Evolutionary conservation across 768 basidiomycete species (phyloP).

Genomic region (Leccinum ochraceum): DNA sequence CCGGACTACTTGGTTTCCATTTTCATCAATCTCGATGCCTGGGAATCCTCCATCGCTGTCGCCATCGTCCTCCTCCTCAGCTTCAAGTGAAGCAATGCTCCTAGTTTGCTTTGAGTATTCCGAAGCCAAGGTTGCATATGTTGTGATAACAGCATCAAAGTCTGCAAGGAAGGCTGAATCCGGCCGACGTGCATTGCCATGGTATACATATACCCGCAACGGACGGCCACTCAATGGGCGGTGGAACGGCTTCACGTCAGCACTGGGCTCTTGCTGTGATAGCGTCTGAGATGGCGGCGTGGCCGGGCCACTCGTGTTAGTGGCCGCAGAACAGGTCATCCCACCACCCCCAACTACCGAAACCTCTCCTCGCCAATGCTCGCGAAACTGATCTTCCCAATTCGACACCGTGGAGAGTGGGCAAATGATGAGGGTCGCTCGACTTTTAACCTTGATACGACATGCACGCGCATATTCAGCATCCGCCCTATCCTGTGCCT

Average conservation of each 20-base stretch:
- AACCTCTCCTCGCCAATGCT: slow-evolving; percentile 94
- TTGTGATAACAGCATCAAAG: slow-evolving; percentile 97
- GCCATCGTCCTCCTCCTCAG: slow-evolving; percentile 68
- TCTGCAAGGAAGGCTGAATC: slow-evolving; percentile 88
- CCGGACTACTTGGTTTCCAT: slow-evolving; percentile 62
- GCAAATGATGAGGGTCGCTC: slow-evolving; percentile 95
- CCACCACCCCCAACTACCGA: slow-evolving; percentile 78
- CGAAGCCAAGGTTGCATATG: slow-evolving; percentile 92
- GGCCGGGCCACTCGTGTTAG: slow-evolving; percentile 37
- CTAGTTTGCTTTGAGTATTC: slow-evolving; percentile 90
- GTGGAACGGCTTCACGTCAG: slow-evolving; percentile 28
- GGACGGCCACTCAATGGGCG: slow-evolving; percentile 50
- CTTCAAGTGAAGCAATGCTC: slow-evolving; percentile 57
- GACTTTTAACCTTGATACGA: slow-evolving; percentile 78
- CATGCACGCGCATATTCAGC: slow-evolving; percentile 68
- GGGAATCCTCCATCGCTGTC: slow-evolving; percentile 64
- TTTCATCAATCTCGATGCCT: slow-evolving; percentile 64
- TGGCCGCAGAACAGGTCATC: slow-evolving; percentile 31
- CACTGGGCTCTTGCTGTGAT: slow-evolving; percentile 28
- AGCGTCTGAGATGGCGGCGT: slow-evolving; percentile 38
- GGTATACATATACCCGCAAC: slow-evolving; percentile 92
- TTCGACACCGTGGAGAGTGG: slow-evolving; percentile 96
- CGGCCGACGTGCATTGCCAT: slow-evolving; percentile 84
- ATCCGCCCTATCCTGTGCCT: slow-evolving; percentile 68
- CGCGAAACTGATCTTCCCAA: slow-evolving; percentile 98